These are phyloP conservation scores for Rosa chinensis DNA, from an alignment of 306 rosid species.

Conservation along the genomic window DNA sequence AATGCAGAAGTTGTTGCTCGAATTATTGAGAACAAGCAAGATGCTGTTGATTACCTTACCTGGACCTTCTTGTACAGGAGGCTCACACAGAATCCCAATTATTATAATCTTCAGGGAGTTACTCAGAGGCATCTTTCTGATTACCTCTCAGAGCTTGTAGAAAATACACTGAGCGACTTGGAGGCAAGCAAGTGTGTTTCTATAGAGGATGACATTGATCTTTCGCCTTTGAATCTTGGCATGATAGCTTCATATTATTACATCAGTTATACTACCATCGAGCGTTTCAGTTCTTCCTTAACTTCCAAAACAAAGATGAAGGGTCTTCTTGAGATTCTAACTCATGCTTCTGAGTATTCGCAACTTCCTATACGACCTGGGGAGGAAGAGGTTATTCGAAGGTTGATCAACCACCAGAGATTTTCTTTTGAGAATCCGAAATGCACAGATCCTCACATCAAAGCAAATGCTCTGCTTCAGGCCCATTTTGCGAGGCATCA, in stretches of 20 bases:
- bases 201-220: constrained; percentile 79
- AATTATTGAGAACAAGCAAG: constrained; percentile 92
- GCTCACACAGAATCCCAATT: constrained; percentile 96
- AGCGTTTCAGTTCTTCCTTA: constrained; percentile 84
- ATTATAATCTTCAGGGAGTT: constrained; percentile 95
- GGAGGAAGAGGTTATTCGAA: constrained; percentile 82
- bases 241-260: constrained; percentile 89
- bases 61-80: constrained; percentile 98
- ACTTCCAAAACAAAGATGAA: constrained; percentile 90
- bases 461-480: constrained; percentile 90
- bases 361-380: constrained; percentile 91
- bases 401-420: constrained; percentile 88
- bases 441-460: constrained; percentile 84
- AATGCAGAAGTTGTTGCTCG: constrained; percentile 90
- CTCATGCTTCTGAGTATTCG: constrained; percentile 90
- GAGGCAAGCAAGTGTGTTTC: constrained; percentile 83
- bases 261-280: constrained; percentile 88
- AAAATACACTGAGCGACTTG: constrained; percentile 75
- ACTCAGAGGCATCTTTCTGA: constrained; percentile 96
- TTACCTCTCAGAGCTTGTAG: constrained; percentile 92
- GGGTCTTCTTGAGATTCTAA: constrained; percentile 81
- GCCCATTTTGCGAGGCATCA: constrained; percentile 91
- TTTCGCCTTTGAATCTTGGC: constrained; percentile 86
- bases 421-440: constrained; percentile 84
- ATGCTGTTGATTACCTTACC: constrained; percentile 94